These are phyloP conservation scores for Penstemon newberryi DNA, from an alignment of 257 asterid genomes.

Conservation along the genomic window DNA sequence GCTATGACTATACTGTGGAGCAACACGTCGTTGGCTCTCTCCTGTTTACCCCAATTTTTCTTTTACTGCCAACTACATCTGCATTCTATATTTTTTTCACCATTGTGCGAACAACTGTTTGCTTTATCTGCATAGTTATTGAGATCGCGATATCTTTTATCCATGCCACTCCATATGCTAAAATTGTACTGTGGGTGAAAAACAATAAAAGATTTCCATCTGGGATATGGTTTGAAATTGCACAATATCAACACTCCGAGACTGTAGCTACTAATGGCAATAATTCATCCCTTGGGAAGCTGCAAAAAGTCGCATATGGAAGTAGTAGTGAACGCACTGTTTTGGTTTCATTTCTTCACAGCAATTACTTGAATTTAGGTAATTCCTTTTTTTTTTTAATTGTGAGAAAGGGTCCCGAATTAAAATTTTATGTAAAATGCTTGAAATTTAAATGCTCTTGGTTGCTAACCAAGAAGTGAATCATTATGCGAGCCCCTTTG, in stretches of 20 bases:
- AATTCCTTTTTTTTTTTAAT: constrained; percentile 17
- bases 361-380: constrained; percentile 80
- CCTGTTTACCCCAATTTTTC: constrained; percentile 84
- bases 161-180: constrained; percentile 80
- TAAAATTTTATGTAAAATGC: neutral
- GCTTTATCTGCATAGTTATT: constrained; percentile 51
- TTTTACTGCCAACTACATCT: constrained; percentile 87
- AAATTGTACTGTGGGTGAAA: constrained; percentile 70
- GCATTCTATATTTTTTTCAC: constrained; percentile 89
- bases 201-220: constrained; percentile 73
- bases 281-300: constrained; percentile 30
- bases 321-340: constrained; percentile 32
- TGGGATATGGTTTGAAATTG: constrained; percentile 78
- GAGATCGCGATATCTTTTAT: constrained; percentile 57
- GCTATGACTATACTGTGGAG: constrained; percentile 83
- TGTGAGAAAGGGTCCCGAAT: neutral
- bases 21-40: constrained; percentile 95
- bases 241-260: constrained; percentile 38
- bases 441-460: neutral
- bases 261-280: constrained; percentile 25
- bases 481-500: neutral
- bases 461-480: neutral
- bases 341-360: constrained; percentile 72
- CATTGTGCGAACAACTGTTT: constrained; percentile 64
- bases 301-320: constrained; percentile 21